phyloP scores from a whole-genome alignment of 2,329 filamentous ascomycete species.

The Endoconidiophora polonica region DNA sequence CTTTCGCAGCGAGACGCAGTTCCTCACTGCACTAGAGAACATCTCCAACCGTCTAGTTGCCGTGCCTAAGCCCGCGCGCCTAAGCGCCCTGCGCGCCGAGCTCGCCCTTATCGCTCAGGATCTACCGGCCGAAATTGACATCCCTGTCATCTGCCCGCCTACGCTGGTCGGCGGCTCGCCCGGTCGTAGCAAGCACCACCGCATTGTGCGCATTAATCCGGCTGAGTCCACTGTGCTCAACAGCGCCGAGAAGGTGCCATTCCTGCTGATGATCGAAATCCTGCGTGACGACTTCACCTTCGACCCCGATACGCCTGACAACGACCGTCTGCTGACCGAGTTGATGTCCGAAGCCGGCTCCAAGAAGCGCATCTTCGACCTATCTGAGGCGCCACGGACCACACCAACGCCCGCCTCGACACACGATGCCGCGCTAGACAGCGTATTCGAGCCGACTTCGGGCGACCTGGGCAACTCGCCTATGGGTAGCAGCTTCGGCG shows the following conservation, averaged over 20 bases:
- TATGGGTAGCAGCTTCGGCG: slow-evolving; percentile 42
- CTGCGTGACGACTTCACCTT: slow-evolving; percentile 70
- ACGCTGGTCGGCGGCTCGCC: slow-evolving; percentile 57
- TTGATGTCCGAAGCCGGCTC: slow-evolving; percentile 40
- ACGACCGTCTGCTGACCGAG: slow-evolving; percentile 44
- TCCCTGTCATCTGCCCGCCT: slow-evolving; percentile 65
- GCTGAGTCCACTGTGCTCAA: slow-evolving; percentile 73
- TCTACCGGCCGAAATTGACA: slow-evolving; percentile 67
- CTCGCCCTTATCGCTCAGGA: slow-evolving; percentile 67
- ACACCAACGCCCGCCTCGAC: slow-evolving; percentile 23
- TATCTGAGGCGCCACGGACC: slow-evolving; percentile 46
- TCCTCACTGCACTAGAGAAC: slow-evolving; percentile 62
- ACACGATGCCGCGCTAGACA: slow-evolving; percentile 39
- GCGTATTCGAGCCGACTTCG: slow-evolving; percentile 67
- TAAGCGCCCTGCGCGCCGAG: slow-evolving; percentile 68
- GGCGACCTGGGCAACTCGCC: slow-evolving; percentile 64
- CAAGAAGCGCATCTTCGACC: slow-evolving; percentile 47
- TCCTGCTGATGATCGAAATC: slow-evolving; percentile 71
- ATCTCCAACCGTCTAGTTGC: slow-evolving; percentile 73
- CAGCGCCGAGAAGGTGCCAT: slow-evolving; percentile 74
- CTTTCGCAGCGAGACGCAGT: slow-evolving; percentile 66
- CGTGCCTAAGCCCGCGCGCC: slow-evolving; percentile 63
- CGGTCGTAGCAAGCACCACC: slow-evolving; percentile 60
- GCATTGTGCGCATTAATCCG: slow-evolving; percentile 68
- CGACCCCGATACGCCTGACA: slow-evolving; percentile 56